These are phyloP conservation scores for Lepidium didymum DNA, from an alignment of 345 rosid species.

Conservation along the genomic window DNA sequence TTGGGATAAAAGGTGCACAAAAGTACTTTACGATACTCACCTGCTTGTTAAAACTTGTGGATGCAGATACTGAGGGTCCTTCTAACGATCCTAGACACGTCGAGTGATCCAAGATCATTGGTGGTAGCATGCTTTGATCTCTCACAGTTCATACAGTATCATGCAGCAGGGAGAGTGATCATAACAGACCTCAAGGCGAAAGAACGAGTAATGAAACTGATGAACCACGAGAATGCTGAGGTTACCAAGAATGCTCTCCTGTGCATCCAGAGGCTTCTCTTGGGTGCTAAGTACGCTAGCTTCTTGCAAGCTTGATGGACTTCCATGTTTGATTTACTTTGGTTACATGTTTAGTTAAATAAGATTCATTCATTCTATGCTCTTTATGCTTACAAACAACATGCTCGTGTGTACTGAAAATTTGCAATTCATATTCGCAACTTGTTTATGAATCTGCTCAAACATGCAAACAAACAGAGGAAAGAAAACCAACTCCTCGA, in stretches of 20 bases:
- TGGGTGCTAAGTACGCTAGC: conserved; percentile 89
- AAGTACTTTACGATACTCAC: too few species aligned
- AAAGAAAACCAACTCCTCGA: too few species aligned
- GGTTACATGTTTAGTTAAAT: neutral
- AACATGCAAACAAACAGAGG: too few species aligned
- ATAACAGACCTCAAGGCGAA: conserved; percentile 82
- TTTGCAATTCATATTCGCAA: too few species aligned
- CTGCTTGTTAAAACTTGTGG: neutral
- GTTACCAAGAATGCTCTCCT: conserved; percentile 67
- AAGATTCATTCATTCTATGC: neutral
- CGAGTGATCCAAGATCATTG: conserved; percentile 72
- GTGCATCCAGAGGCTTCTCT: conserved; percentile 78
- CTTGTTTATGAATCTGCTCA: too few species aligned
- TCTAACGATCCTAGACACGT: conserved; percentile 72
- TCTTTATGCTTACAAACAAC: too few species aligned
- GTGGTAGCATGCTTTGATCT: conserved; percentile 87
- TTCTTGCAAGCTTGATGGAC: conserved; percentile 68
- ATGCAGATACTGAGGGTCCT: conserved; percentile 84
- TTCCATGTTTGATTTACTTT: neutral
- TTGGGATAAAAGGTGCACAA: neutral
- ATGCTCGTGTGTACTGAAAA: too few species aligned
- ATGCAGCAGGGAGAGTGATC: conserved; percentile 83
- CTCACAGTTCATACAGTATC: conserved; percentile 86
- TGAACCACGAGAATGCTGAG: conserved; percentile 73
- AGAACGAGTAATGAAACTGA: conserved; percentile 78